phyloP scores from a whole-genome alignment of 1,284 basidiomycete species.

The Cerioporus squamosus region DNA sequence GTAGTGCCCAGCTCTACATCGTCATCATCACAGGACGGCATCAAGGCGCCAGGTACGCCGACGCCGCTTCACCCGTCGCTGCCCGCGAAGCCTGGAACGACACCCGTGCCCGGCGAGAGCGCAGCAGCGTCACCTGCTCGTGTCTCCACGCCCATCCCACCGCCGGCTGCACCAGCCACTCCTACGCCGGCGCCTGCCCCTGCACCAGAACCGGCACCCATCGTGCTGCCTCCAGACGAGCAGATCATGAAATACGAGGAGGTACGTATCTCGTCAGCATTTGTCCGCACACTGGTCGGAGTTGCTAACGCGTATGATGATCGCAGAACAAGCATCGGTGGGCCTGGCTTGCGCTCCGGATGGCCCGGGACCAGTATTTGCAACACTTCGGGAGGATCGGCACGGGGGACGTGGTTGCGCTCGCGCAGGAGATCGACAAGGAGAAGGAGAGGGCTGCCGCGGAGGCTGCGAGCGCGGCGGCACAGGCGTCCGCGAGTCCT shows the following conservation, averaged over 20 bases:
- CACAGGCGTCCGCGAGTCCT: constrained; percentile 13
- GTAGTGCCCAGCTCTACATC: constrained; percentile 10
- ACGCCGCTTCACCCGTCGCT: constrained; percentile 68
- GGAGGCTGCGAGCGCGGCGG: constrained; percentile 10
- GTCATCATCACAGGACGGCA: constrained; percentile 12
- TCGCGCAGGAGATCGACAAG: constrained; percentile 71
- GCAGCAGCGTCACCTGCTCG: constrained; percentile 27
- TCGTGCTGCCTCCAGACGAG: constrained; percentile 45
- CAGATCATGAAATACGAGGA: constrained; percentile 65
- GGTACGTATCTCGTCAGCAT: constrained; percentile 38
- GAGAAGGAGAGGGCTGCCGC: constrained; percentile 44
- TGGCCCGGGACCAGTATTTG: constrained; percentile 70
- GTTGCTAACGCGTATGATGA: neutral
- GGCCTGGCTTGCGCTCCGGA: constrained; percentile 80
- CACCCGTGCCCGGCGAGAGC: constrained; percentile 26
- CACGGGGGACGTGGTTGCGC: constrained; percentile 71
- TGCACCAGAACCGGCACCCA: constrained; percentile 26
- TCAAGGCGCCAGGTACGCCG: constrained; percentile 26
- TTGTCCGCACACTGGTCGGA: neutral
- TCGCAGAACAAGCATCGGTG: constrained; percentile 70
- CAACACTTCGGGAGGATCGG: constrained; percentile 79
- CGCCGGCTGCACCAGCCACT: constrained; percentile 17
- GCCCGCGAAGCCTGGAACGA: constrained; percentile 53
- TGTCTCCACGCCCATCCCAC: constrained; percentile 35
- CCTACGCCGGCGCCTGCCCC: constrained; percentile 26